Conservation (phyloP, 805 yeast genomes). For the Wickerhamomyces sydowiorum region DNA sequence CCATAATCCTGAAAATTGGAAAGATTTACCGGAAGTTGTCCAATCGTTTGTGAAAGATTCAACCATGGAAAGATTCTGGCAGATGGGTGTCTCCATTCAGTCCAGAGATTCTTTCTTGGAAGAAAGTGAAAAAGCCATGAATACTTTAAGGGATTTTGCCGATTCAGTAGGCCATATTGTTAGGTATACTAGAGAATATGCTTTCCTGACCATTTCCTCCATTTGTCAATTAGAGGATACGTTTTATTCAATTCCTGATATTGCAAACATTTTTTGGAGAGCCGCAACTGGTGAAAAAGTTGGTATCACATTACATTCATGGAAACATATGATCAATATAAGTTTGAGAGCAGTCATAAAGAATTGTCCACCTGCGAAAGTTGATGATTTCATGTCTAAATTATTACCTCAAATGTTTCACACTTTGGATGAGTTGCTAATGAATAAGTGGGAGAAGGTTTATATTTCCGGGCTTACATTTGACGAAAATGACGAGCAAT, state of each 20-base stretch:
- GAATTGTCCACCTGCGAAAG: constrained; percentile 74
- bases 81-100: constrained; percentile 93
- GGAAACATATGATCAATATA: constrained; percentile 94
- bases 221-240: constrained; percentile 87
- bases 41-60: constrained; percentile 88
- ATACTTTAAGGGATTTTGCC: constrained; percentile 92
- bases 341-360: constrained; percentile 82
- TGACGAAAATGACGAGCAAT: constrained; percentile 59
- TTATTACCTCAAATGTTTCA: constrained; percentile 72
- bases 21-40: constrained; percentile 78
- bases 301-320: constrained; percentile 90
- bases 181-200: constrained; percentile 93
- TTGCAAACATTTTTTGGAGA: constrained; percentile 71
- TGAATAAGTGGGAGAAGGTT: constrained; percentile 70
- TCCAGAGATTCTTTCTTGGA: constrained; percentile 91
- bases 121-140: constrained; percentile 90
- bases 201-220: constrained; percentile 83
- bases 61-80: constrained; percentile 95
- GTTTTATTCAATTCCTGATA: constrained; percentile 76
- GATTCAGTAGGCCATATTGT: constrained; percentile 96
- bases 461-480: constrained; percentile 35
- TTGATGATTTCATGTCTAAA: constrained; percentile 64
- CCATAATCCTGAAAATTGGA: constrained; percentile 92
- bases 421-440: constrained; percentile 69
- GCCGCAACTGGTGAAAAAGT: constrained; percentile 70